These are phyloP conservation scores for Allantophomopsis lycopodina DNA, from an alignment of 2,329 filamentous ascomycete species.

Conservation along the genomic window DNA sequence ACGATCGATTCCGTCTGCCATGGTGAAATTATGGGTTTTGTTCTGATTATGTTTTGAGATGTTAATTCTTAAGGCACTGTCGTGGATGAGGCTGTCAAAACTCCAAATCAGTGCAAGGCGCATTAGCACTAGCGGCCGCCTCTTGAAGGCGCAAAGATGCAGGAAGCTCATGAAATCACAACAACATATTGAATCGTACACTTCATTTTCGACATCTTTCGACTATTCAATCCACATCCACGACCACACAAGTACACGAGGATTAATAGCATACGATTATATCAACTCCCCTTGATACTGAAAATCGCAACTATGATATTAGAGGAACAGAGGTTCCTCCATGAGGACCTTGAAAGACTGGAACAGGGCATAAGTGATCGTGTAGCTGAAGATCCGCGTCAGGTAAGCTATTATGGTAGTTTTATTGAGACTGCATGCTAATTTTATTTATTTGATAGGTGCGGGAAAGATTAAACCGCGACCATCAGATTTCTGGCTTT, in stretches of 20 bases:
- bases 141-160: not conserved
- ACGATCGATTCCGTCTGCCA: slow-evolving; percentile 85
- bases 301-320: slow-evolving; percentile 48
- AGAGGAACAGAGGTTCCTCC: slow-evolving; percentile 86
- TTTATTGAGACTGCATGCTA: no score
- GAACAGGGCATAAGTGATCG: slow-evolving; percentile 90
- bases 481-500: slow-evolving; percentile 84
- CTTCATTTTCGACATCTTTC: no score
- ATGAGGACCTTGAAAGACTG: slow-evolving; percentile 91
- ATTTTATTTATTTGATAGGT: slow-evolving; percentile 39
- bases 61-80: not conserved
- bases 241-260: no score
- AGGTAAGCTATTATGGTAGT: slow-evolving; percentile 38
- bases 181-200: no score
- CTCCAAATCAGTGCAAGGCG: not conserved
- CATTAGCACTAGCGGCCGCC: not conserved
- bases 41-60: not conserved
- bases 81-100: not conserved
- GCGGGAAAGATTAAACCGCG: slow-evolving; percentile 75
- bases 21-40: slow-evolving; percentile 24
- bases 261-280: no score
- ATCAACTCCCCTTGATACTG: no score
- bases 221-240: no score
- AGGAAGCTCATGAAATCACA: not conserved
- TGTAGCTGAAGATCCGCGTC: slow-evolving; percentile 75